phyloP scores from a whole-genome alignment of 1,284 basidiomycete genomes.

The Apiotrichum sp. region DNA sequence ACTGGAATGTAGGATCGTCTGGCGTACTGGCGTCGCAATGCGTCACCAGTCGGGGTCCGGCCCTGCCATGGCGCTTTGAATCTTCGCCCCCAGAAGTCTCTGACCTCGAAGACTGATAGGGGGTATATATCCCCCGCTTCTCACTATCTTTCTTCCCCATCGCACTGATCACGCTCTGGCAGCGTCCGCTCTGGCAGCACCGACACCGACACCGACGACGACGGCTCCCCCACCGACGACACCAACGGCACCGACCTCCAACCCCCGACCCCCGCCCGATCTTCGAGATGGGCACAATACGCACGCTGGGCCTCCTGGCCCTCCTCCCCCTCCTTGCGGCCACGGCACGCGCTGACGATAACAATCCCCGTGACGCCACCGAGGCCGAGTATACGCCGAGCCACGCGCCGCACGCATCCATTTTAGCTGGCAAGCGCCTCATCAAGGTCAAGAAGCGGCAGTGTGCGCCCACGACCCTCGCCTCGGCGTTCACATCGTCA shows the following conservation, averaged over 20 bases:
- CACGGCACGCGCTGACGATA: background rate
- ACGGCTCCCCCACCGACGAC: background rate
- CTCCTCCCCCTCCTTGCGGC: slow-evolving; percentile 12
- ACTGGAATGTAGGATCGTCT: too few species aligned
- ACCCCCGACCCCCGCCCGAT: background rate
- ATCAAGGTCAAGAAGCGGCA: background rate
- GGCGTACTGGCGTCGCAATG: too few species aligned
- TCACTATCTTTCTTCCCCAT: background rate
- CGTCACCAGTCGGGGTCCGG: too few species aligned
- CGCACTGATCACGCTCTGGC: background rate
- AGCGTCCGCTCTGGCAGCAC: background rate
- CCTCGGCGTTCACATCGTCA: slow-evolving; percentile 1
- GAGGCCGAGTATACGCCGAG: background rate
- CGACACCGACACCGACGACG: too few species aligned
- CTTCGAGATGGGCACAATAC: background rate
- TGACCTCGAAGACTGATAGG: too few species aligned
- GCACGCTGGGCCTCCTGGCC: slow-evolving; percentile 14
- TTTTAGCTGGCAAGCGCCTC: background rate
- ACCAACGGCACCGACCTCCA: too few species aligned
- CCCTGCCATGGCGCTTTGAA: too few species aligned
- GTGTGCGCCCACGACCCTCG: background rate
- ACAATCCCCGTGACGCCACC: slow-evolving; percentile 3
- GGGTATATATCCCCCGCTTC: background rate
- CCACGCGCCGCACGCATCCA: background rate
- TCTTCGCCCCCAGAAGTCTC: too few species aligned